These are phyloP conservation scores for Fusarium dlaminii DNA, from an alignment of 2,329 filamentous ascomycete species.

Conservation along the genomic window DNA sequence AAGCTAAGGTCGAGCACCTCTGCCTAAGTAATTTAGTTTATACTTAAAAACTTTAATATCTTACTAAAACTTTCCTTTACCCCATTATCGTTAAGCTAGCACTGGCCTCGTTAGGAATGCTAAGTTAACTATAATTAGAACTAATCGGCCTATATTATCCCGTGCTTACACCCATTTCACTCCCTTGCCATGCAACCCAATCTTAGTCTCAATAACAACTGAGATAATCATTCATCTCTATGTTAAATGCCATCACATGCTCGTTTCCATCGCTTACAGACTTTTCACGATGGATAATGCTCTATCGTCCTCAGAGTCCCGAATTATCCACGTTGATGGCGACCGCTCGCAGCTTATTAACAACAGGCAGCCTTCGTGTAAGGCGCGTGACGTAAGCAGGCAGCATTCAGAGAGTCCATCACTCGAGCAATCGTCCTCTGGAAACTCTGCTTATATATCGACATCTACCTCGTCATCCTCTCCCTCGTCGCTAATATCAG, in stretches of 20 bases:
- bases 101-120: not conserved
- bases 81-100: too few species aligned
- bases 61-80: not conserved
- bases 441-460: accelerated
- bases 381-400: too few species aligned
- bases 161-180: not conserved
- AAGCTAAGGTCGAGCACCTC: not conserved
- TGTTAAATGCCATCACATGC: not conserved
- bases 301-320: not conserved
- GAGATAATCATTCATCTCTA: too few species aligned
- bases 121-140: not conserved
- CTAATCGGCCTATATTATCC: not conserved
- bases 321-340: accelerated
- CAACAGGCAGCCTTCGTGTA: accelerated
- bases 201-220: not conserved
- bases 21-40: not conserved
- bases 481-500: accelerated
- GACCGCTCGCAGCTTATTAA: accelerated
- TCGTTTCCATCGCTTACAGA: accelerated
- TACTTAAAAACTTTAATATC: not conserved
- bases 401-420: not conserved
- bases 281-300: not conserved
- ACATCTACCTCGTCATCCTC: not conserved
- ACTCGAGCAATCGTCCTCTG: too few species aligned
- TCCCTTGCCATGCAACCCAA: too few species aligned